Base-by-base conservation (phyloP, 73 alveolate genomes). In the Symbiodinium natans region DNA sequence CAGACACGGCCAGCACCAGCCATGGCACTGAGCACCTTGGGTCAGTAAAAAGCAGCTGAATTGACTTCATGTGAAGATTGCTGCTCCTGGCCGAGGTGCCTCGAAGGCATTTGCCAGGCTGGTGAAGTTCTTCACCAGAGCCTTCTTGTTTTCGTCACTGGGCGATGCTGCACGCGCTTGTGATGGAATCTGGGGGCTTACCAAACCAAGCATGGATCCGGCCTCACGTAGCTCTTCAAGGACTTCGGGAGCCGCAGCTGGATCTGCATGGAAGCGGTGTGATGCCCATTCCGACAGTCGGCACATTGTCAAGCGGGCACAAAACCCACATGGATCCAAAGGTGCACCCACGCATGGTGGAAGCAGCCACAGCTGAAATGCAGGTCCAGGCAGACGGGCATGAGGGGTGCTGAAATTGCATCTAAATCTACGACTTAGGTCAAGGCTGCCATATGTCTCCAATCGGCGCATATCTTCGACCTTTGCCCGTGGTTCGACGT, bases 401-500 rank as follows among this genome's bases (percentile, higher is more conserved):
- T n/a, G n/a, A 59, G 77, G 34, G 21, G 36, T 59, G 77, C 77
- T 19, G 33, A 23, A 9, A 23, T 19, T 36, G 27, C 82, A 25
- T n/a, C 33, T 36, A 68, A 29, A 15, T 68, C 39, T 10, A 31
- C 29, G 10, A 23, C 33, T 36, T 23, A 68, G 82, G 82, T 36
- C 36, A 9, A 7, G 82, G 36, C 43, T 88, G 10, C 95, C 95
- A 10, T 88, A 88, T 41, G 86, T 63, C 73, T 88, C 95, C 74
- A 88, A 29, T 38, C 95, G 95, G 27, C 95, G 68, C 95, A 88
- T 88, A 13, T 88, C 95, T 38, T 88, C 95, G 71, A 75, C 85
- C 85, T 75, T 27, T 46, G 27, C 17, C 17, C 31, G 71, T 52
- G 71, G 15, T 15, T 29, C 71, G 71, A 13, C 71, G 71, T 21